Base-by-base conservation (phyloP, 495 filamentous ascomycete genomes). In the Aspergillus sparsus region DNA sequence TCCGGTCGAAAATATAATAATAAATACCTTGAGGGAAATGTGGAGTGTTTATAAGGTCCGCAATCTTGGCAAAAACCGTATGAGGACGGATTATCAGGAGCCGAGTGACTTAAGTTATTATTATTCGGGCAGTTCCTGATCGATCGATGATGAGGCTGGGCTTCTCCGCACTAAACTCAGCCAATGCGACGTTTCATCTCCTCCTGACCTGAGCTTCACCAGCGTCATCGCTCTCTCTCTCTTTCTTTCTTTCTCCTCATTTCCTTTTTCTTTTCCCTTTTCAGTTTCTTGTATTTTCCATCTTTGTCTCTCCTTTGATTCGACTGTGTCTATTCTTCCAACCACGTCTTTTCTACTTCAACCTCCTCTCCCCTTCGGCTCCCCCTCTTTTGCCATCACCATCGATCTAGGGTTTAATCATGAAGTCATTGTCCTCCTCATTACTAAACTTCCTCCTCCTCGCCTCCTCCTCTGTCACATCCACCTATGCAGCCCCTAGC, bases 401-500 rank as follows among this genome's bases (percentile, higher is more conserved):
- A 27, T 27, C 21, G 21, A 27, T 27, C 21, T 27, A 3, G 21
- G 21, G 21, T 1, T 27, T 1, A 27, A 27, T 27, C 49, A 71
- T 71, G 68, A 68, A 67, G 61, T 62, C 65, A 35, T 55, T 60
- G 1, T 53, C 58, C 39, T 52, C 60, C 42, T 60, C 63, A 8
- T 21, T 67, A 33, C 42, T 68, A 15, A 57, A 53, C 18, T 44
- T 58, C 31, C 55, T 64, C 10, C 39, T 68, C 55, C 51, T 67
- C 13, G 56, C 68, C 45, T 60, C 66, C 2, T 9, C 58, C n/a
- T 62, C 63, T 9, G 45, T 63, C n/a, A 21, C 49, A 3, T 57
- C 59, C 8, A 53, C 61, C 15, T 34, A 53, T 45, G 72, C 73
- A 11, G 64, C 71, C 33, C 59, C 70, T 32, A 66, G 67, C 32